Evolutionary conservation across 23 red algal genomes (phyloP), one percentile per base, ranked within the genome.

Genomic region (Gracilariopsis chorda): DNA sequence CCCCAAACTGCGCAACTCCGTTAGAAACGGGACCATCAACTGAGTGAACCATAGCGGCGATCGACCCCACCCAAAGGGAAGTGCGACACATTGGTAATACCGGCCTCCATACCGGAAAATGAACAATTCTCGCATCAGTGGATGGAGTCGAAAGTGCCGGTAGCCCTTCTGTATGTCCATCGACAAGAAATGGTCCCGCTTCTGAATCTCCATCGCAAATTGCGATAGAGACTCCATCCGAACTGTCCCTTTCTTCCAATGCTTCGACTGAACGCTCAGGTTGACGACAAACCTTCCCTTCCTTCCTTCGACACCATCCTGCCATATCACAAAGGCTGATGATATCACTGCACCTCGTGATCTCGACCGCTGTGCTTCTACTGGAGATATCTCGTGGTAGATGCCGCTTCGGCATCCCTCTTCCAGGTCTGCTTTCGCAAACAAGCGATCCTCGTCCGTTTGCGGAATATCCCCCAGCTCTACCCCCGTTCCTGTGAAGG

Each of bases 21-120:
- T 4, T 39, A 77, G 34, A 9, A 77, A 32, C 13, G 28, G 16
- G 41, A 32, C 9, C 21, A 48, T 3, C 35, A 77, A 11, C 70
- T 77, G 40, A 7, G 55, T 67, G 37, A 84, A 49, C 80, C 80
- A 84, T 6, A 84, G 23, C 0, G 80, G 59, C 16, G 77, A 81
- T 1, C 23, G 2, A 28, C 57, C 39, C 80, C 44, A 84, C 1
- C 80, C 55, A 48, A 84, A 84, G 5, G 45, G 19, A 17, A 84
- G 24, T 2, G 60, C 80, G 4, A 51, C 80, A 49, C 53, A 68
- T 10, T 64, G 53, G 32, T 61, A 84, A 30, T 65, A 84, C 19
- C 57, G 27, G 1, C 80, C 57, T 12, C 7, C 35, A 6, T 49
- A 77, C 17, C 37, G 46, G 42, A 77, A 25, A 9, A 51, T 12